phyloP scores from a whole-genome alignment of 768 basidiomycete species.

The Lactarius deliciosus region DNA sequence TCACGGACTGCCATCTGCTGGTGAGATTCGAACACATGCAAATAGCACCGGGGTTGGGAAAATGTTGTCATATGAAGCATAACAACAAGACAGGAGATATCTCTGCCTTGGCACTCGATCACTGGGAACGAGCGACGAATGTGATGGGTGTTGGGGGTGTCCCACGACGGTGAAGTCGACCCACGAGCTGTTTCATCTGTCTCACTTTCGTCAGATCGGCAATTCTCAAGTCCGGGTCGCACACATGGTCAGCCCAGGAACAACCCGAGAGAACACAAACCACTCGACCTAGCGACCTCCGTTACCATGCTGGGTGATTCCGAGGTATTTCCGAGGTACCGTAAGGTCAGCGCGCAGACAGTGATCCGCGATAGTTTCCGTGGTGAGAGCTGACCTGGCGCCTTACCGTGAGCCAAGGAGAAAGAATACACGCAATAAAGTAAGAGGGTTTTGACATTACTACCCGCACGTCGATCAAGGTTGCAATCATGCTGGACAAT shows the following conservation, averaged over 20 bases:
- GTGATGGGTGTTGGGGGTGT: neutral
- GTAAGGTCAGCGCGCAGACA: neutral
- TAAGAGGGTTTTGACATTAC: neutral
- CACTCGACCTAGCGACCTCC: neutral
- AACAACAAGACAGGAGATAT: neutral
- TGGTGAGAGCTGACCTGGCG: neutral
- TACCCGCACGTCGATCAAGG: neutral
- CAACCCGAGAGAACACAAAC: neutral
- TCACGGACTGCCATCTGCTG: neutral
- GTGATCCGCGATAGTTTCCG: neutral
- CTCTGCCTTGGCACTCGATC: neutral
- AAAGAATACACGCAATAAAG: no score
- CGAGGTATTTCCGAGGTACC: neutral
- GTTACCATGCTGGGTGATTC: neutral
- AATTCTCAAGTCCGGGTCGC: no score
- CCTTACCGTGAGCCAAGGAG: neutral
- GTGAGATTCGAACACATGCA: no score
- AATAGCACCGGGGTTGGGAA: no score
- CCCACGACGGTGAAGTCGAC: neutral
- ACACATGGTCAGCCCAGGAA: no score
- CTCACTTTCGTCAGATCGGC: no score
- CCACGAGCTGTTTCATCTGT: neutral
- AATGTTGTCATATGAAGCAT: no score
- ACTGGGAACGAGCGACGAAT: neutral
- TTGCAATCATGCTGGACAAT: neutral